Conservation (phyloP, 1,284 basidiomycete species). For the Chondrostereum purpureum region DNA sequence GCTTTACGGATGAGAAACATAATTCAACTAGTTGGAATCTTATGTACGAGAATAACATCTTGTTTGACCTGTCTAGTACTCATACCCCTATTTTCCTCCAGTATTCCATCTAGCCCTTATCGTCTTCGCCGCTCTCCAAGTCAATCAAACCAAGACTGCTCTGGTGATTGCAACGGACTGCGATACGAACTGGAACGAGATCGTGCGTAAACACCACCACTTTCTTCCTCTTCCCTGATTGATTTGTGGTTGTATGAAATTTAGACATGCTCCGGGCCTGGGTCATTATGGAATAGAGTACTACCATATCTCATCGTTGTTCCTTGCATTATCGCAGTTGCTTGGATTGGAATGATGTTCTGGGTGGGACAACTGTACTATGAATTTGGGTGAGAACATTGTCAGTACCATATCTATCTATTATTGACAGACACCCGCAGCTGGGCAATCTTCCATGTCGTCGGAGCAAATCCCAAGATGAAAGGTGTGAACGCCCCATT, state of each 20-base stretch:
- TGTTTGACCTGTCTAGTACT: neutral
- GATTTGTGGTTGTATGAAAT: constrained; percentile 38
- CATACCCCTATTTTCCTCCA: constrained; percentile 20
- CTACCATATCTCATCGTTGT: constrained; percentile 46
- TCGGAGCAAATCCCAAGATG: constrained; percentile 74
- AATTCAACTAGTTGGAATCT: constrained; percentile 69
- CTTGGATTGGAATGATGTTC: constrained; percentile 48
- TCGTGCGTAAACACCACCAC: constrained; percentile 26
- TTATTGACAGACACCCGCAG: constrained; percentile 25
- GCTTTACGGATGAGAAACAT: constrained; percentile 68
- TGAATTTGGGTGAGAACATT: constrained; percentile 51
- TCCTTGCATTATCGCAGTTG: constrained; percentile 44
- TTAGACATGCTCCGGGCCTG: constrained; percentile 37
- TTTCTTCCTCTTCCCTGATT: too few species aligned
- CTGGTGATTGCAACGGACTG: constrained; percentile 33
- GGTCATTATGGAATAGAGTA: constrained; percentile 36
- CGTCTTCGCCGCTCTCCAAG: constrained; percentile 66
- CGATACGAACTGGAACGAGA: constrained; percentile 14
- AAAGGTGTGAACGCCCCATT: constrained; percentile 48
- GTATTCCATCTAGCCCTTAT: constrained; percentile 71
- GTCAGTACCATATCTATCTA: neutral
- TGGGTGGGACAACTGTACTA: constrained; percentile 49
- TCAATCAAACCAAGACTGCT: constrained; percentile 61
- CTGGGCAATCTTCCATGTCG: constrained; percentile 82
- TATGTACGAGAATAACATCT: constrained; percentile 38